Evolutionary conservation across 2,329 filamentous ascomycete species (phyloP), one percentile per base, ranked within the genome.

Genomic region (Cyphellophora attinorum): DNA sequence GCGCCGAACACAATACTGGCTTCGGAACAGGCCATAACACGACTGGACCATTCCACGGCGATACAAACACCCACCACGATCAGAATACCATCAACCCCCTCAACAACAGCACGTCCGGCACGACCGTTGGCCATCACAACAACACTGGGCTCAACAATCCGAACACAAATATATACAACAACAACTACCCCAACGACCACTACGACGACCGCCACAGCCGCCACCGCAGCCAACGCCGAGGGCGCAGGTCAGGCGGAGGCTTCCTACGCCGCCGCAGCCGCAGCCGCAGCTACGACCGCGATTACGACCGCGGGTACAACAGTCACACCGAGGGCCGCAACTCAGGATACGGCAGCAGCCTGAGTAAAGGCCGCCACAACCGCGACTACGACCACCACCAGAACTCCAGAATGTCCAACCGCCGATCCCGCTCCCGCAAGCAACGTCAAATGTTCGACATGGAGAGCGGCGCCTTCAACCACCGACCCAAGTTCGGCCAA

Each of bases 401-500:
- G n/a, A 25, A 8, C 21, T 8, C 21, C 8, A 25, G n/a, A 25
- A 25, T n/a, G n/a, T 8, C 21, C 8, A 25, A 25, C n/a, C n/a
- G n/a, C n/a, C n/a, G n/a, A n/a, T n/a, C n/a, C n/a, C n/a, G n/a
- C 8, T n/a, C 8, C 8, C 21, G 21, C n/a, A 25, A 25, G 21
- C 21, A 25, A n/a, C 21, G 21, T n/a, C 8, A 8, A n/a, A n/a
- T 30, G 11, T 50, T 48, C 31, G 44, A 48, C 29, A 14, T 42
- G 11, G 31, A 49, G 27, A 44, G 44, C 19, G 48, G 44, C 44
- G 52, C 59, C 35, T 71, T 74, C 65, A 60, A 61, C 2, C 58
- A 52, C 2, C 61, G 69, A 8, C 78, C 78, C 2, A 68, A 61
- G 2, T 80, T 84, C 45, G 76, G 79, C 3, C 75, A 80, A 51